Evolutionary conservation across 352 stramenopile species (phyloP).

Genomic region (Phytophthora fragariaefolia): DNA sequence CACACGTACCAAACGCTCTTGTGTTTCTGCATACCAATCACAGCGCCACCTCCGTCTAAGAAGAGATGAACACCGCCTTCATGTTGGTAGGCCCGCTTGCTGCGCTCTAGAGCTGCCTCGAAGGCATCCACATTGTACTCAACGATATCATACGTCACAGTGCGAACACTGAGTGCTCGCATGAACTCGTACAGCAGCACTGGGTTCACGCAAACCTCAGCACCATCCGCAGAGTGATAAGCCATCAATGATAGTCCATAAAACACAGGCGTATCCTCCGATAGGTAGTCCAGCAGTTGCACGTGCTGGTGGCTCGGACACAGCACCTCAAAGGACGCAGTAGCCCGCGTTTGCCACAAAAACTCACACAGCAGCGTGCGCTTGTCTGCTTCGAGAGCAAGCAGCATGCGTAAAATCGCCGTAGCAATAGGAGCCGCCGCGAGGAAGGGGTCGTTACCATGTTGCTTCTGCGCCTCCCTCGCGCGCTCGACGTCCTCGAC

Average conservation of each 20-base stretch:
- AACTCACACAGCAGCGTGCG: slow-evolving; percentile 68
- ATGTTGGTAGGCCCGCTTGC: slow-evolving; percentile 64
- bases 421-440: slow-evolving; percentile 60
- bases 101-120: slow-evolving; percentile 41
- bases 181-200: slow-evolving; percentile 74
- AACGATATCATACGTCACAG: slow-evolving; percentile 64
- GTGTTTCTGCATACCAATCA: slow-evolving; percentile 88
- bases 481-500: slow-evolving; percentile 57
- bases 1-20: slow-evolving; percentile 89
- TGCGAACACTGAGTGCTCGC: slow-evolving; percentile 58
- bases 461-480: slow-evolving; percentile 22
- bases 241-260: slow-evolving; percentile 76
- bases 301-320: slow-evolving; percentile 81
- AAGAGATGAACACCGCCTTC: slow-evolving; percentile 83
- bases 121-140: slow-evolving; percentile 46
- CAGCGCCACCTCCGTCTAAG: slow-evolving; percentile 53
- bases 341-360: slow-evolving; percentile 76
- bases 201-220: slow-evolving; percentile 82
- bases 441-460: slow-evolving; percentile 52
- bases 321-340: slow-evolving; percentile 82
- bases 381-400: slow-evolving; percentile 41
- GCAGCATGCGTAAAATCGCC: slow-evolving; percentile 49
- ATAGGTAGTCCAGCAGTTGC: slow-evolving; percentile 71
- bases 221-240: slow-evolving; percentile 35
- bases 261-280: slow-evolving; percentile 79